A percentile compares a stretch with the other conserved stretches of the same genome.
phyloP scores from a whole-genome alignment of 2,329 filamentous ascomycete genomes.

The Graphilbum ipis-grandicollis region DNA sequence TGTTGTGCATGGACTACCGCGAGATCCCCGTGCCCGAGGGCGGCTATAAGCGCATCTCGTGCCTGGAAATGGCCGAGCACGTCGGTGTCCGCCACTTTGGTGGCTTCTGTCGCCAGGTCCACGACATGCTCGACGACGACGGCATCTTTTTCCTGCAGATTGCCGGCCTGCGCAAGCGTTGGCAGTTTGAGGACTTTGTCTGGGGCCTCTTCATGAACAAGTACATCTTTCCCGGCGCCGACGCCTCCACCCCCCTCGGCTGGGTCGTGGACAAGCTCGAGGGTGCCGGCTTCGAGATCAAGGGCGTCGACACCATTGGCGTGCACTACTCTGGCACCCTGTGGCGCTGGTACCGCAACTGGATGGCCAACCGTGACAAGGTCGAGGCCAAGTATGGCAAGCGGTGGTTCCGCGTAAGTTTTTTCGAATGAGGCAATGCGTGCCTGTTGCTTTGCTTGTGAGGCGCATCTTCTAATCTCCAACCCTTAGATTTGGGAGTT shows the following conservation, averaged over 20 bases:
- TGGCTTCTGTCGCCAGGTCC: conserved; percentile 67
- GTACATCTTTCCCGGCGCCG: conserved; percentile 93
- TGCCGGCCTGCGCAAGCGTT: conserved; percentile 79
- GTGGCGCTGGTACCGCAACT: conserved; percentile 98
- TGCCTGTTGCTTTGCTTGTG: too few relatives aligned
- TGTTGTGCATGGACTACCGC: conserved; percentile 94
- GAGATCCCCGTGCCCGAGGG: conserved; percentile 69
- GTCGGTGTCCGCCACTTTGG: conserved; percentile 83
- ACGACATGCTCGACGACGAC: conserved; percentile 93
- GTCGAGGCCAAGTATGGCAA: conserved; percentile 89
- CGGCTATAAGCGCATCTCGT: conserved; percentile 87
- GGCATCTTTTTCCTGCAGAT: conserved; percentile 94
- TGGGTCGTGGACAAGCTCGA: conserved; percentile 77
- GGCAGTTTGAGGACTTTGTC: conserved; percentile 96
- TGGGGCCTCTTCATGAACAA: conserved; percentile 99
- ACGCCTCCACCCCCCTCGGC: conserved; percentile 83
- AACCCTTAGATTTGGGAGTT: conserved; percentile 66
- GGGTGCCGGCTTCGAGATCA: conserved; percentile 76
- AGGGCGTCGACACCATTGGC: conserved; percentile 80
- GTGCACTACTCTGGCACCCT: conserved; percentile 94
- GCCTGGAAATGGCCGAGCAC: conserved; percentile 97
- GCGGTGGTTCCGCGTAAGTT: conserved; percentile 78
- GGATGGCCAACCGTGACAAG: conserved; percentile 86
- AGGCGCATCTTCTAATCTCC: too few relatives aligned
- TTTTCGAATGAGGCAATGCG: too few relatives aligned